Conservation (phyloP, 306 rosid species). For the Prunus fruticosa region DNA sequence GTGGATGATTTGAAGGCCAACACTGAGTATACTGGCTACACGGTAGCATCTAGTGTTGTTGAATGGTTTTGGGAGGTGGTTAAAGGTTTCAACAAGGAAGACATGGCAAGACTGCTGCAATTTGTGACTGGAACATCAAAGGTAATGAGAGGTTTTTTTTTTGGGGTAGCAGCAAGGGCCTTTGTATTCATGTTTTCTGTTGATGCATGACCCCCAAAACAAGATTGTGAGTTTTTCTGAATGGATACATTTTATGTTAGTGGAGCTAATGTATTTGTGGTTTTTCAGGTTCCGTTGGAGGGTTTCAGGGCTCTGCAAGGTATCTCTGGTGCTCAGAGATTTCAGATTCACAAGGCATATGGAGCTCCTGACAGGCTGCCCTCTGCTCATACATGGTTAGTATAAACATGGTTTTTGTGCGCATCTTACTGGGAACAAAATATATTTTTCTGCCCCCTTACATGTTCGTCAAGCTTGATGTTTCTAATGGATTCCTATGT, state of each 20-base stretch:
- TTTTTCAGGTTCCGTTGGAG: constrained; percentile 91
- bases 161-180: not conserved
- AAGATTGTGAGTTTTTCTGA: not conserved
- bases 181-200: not conserved
- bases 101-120: constrained; percentile 97
- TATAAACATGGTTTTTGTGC: constrained; percentile 10
- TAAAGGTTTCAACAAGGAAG: constrained; percentile 85
- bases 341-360: constrained; percentile 98
- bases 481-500: constrained; percentile 22
- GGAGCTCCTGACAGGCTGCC: constrained; percentile 98
- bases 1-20: constrained; percentile 97
- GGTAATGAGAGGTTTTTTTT: constrained; percentile 36
- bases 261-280: constrained; percentile 9
- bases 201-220: not conserved
- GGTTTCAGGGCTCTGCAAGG: constrained; percentile 99
- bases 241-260: not conserved
- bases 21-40: constrained; percentile 83
- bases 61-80: constrained; percentile 99
- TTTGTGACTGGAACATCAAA: constrained; percentile 99
- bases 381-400: constrained; percentile 97
- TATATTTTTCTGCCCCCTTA: not conserved
- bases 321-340: constrained; percentile 96
- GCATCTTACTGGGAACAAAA: not conserved
- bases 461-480: constrained; percentile 1
- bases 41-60: constrained; percentile 85